These are phyloP conservation scores for Puccinia horiana DNA, from an alignment of 1,284 basidiomycete genomes.

Conservation along the genomic window DNA sequence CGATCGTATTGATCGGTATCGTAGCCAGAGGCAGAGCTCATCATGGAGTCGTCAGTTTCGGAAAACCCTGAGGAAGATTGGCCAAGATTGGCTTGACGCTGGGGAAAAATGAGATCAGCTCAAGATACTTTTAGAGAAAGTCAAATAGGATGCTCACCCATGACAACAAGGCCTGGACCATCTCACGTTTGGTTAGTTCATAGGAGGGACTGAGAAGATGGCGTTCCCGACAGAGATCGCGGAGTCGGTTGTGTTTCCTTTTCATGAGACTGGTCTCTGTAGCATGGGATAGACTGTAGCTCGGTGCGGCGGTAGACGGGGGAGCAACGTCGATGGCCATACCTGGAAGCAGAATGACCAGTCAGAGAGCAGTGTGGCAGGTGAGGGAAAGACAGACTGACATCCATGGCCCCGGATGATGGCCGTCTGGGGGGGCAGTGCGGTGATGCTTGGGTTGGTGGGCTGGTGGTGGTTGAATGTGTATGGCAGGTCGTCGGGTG, in stretches of 20 bases:
- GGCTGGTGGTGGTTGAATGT: background rate
- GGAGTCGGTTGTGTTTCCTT: slow-evolving; percentile 42
- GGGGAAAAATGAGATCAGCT: background rate
- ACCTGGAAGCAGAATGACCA: background rate
- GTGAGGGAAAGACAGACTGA: slow-evolving; percentile 1
- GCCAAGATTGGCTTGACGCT: slow-evolving; percentile 24
- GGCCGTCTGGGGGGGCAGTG: slow-evolving; percentile 34
- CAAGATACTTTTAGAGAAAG: background rate
- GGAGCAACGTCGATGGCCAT: background rate
- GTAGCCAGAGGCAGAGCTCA: slow-evolving; percentile 22
- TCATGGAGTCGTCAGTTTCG: slow-evolving; percentile 40
- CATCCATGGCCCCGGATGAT: slow-evolving; percentile 14
- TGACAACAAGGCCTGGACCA: slow-evolving; percentile 79
- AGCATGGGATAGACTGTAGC: slow-evolving; percentile 43
- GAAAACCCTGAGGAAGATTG: slow-evolving; percentile 22
- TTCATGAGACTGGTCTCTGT: slow-evolving; percentile 45
- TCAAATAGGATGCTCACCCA: slow-evolving; percentile 63
- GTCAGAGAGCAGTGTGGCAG: background rate
- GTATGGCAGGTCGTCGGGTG: slow-evolving; percentile 7
- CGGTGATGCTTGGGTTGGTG: background rate
- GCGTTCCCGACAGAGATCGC: slow-evolving; percentile 70
- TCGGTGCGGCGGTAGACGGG: background rate
- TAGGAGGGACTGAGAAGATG: slow-evolving; percentile 66
- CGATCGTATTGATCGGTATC: slow-evolving; percentile 13
- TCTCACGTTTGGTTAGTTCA: slow-evolving; percentile 82